Base-by-base conservation (phyloP, 2,329 filamentous ascomycete genomes). In the Hypocreales sp. region DNA sequence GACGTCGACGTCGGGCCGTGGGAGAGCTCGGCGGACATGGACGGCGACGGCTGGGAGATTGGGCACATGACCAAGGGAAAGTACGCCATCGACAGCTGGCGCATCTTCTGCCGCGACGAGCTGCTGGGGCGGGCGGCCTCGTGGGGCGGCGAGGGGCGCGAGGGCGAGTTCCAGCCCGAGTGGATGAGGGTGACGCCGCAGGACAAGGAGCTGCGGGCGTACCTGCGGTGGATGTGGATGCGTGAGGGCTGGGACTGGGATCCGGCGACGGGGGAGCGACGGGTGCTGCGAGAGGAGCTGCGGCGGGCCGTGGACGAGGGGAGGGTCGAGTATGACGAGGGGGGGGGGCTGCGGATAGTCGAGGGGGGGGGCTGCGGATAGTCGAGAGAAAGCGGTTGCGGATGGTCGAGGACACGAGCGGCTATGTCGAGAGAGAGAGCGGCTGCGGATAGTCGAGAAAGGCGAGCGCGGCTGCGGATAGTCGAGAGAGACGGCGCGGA, bases 151-250 rank as follows among this genome's bases (percentile, higher is more conserved):
- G 58, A 52, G 40, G 45, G 67, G 38, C 36, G 54, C 40, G 37
- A 54, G 42, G 33, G 50, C 27, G 57, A 60, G 10, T 83, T 86
- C 44, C 74, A 83, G 40, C 81, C 83, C 0, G 86, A 94, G 50
- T 94, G 86, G 86, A 90, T 84, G 65, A 67, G 81, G 4, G 83
- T 93, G 1, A 46, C 79, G 26, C 83, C 86, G 0, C 56, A 63
- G 23, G 86, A 94, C 50, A 94, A 93, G 53, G 86, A 94, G 50
- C 56, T 94, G n/a, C 65, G 80, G 23, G 83, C 82, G 0, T 93
- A 74, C 53, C 51, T 94, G 42, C 66, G 77, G 21, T 94, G 86
- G 84, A 81, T 84, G 71, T 93, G 86, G 84, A 67, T 90, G 55
- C 72, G 75, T 24, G 80, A 92, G 41, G 82, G 83, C 0, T 87